Evolutionary conservation across 257 asterid species (phyloP), one percentile per base, ranked within the genome.

Genomic region (Solanum appendiculatum): DNA sequence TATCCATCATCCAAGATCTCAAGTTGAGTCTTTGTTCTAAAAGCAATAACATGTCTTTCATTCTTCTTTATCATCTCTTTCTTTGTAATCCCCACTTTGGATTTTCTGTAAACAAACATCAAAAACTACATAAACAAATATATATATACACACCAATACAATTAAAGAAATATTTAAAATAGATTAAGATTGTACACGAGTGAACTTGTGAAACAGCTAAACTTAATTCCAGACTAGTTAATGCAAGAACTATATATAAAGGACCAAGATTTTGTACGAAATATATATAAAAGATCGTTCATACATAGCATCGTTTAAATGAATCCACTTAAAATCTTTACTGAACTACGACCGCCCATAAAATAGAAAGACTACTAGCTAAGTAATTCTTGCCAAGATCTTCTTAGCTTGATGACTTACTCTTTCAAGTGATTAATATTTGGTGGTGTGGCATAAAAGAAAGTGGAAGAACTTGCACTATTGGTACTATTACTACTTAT

Each of bases 1-100:
- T 83, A 94, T 7, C 97, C 96, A 89, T 94, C 98, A 78, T 91
- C 93, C 95, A 94, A 87, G 70, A 89, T 69, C 56, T 94, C 96
- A 34, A 93, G 92, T 12, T 81, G 69, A 4, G 96, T 91, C 89
- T 86, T 87, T 9, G 96, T 94, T 48, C 89, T 90, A 75, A 94
- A 88, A 5, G 89, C 92, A 86, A 92, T 1, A 36, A 77, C 18
- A 46, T 46, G 64, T 33, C 63, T 88, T 77, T 48, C 40, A 25
- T 72, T 86, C 69, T 25, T 75, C 86, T 56, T 54, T 54, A 18
- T 88, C 2, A 37, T 86, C 5, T 39, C 48, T 36, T 9, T 77
- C 77, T 78, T 86, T 42, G n/a, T 16, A 0, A 34, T 66, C 9
- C 13, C 87, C 87, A 5, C 85, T 83, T 82, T 37, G 74, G 70